A percentile compares a stretch with the other conserved stretches of the same genome.
Evolutionary conservation across 2,329 filamentous ascomycete species (phyloP).

Genomic region (Fusarium sp.): DNA sequence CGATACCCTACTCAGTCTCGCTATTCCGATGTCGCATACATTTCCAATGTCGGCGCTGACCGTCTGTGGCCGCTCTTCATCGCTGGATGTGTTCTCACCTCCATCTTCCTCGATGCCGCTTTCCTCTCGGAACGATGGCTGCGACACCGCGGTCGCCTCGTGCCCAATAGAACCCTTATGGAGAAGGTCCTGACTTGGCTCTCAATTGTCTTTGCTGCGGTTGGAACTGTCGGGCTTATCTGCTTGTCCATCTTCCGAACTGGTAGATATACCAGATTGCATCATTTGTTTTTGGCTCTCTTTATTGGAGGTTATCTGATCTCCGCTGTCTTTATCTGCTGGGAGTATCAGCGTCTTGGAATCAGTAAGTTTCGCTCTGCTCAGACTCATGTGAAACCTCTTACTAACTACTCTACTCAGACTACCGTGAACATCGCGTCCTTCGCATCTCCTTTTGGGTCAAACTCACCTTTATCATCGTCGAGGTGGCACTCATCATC

Average conservation of each 20-base stretch:
- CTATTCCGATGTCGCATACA: constrained; percentile 74
- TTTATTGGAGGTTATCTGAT: constrained; percentile 91
- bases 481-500: constrained; percentile 79
- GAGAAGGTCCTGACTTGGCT: constrained; percentile 73
- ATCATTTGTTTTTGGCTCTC: constrained; percentile 80
- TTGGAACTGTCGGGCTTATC: constrained; percentile 84
- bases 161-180: constrained; percentile 70
- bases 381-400: not conserved
- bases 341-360: constrained; percentile 88
- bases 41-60: constrained; percentile 72
- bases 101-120: constrained; percentile 82
- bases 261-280: constrained; percentile 70
- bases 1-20: constrained; percentile 71
- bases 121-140: constrained; percentile 88
- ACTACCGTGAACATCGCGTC: constrained; percentile 79
- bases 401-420: constrained; percentile 48
- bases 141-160: constrained; percentile 81
- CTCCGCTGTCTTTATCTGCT: constrained; percentile 88
- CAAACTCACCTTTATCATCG: constrained; percentile 85
- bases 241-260: constrained; percentile 90
- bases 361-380: constrained; percentile 62
- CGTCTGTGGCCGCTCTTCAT: constrained; percentile 83
- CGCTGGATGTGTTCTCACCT: constrained; percentile 75
- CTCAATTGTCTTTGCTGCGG: constrained; percentile 74
- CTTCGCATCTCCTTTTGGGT: constrained; percentile 86